Conservation (phyloP, 371 early-diverging fungal genomes). For the Batkoa obscura region DNA sequence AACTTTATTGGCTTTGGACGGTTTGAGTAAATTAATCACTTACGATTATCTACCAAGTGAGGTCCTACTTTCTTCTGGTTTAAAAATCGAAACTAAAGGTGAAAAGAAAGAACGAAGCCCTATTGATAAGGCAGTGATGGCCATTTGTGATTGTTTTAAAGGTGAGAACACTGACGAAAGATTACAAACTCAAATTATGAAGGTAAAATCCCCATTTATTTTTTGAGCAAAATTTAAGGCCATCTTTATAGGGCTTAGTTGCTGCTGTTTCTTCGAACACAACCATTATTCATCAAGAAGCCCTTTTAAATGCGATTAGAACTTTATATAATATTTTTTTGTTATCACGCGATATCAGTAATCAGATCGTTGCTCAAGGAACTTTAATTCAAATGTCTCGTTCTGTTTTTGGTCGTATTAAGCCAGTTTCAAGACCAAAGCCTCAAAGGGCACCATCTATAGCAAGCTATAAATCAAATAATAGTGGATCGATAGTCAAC, state of each 20-base stretch:
- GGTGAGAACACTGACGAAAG: constrained; percentile 60
- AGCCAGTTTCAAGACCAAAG: neutral
- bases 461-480: neutral
- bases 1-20: constrained; percentile 1
- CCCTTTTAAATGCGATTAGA: constrained; percentile 62
- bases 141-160: constrained; percentile 31
- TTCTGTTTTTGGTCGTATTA: constrained; percentile 47
- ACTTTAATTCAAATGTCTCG: constrained; percentile 80
- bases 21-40: constrained; percentile 1
- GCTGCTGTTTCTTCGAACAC: constrained; percentile 56
- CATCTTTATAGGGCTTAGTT: constrained; percentile 42
- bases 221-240: constrained; percentile 12
- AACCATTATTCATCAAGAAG: constrained; percentile 46
- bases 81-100: no score
- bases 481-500: neutral
- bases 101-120: neutral
- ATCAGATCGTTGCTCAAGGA: constrained; percentile 72
- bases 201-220: constrained; percentile 18
- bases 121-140: constrained; percentile 31
- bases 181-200: constrained; percentile 51
- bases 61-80: no score
- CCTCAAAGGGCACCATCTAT: neutral
- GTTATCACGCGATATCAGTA: constrained; percentile 42
- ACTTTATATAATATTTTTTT: constrained; percentile 51
- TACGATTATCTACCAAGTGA: neutral